Percentiles rank a stretch among this genome's conserved stretches.
Evolutionary conservation across 2,329 filamentous ascomycete species (phyloP).

Genomic region (Penicillium sumatraense): DNA sequence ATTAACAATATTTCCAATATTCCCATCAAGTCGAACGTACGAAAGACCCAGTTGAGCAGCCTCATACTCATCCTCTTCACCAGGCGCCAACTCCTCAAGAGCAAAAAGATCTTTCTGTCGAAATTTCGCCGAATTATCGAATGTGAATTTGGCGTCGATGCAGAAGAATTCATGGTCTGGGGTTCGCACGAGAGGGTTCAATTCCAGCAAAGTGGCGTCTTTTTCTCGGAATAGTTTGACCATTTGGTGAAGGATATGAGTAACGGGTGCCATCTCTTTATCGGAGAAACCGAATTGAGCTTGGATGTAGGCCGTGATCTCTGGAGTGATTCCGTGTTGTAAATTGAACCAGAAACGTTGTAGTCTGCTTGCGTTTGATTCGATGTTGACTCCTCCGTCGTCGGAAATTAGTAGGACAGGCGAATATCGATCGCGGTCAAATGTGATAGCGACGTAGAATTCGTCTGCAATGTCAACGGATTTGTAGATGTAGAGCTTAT

Average conservation of each 20-base stretch:
- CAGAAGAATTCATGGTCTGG: conserved; percentile 37
- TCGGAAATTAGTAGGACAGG: conserved; percentile 47
- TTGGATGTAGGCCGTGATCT: conserved; percentile 29
- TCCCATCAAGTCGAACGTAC: conserved; percentile 36
- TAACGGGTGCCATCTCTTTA: conserved; percentile 27
- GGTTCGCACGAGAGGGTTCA: conserved; percentile 43
- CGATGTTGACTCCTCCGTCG: conserved; percentile 37
- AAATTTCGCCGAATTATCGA: conserved; percentile 55
- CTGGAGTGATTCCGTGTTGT: conserved; percentile 27
- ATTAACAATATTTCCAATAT: conserved; percentile 41
- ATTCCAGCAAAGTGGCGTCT: conserved; percentile 54
- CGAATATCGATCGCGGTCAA: conserved; percentile 49
- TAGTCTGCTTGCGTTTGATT: conserved; percentile 31
- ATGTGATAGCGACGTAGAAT: conserved; percentile 49
- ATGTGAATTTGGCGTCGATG: conserved; percentile 48
- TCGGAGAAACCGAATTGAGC: conserved; percentile 31
- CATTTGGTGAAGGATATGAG: conserved; percentile 38
- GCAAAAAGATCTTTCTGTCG: conserved; percentile 49
- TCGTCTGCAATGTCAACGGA: conserved; percentile 32
- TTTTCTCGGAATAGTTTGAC: conserved; percentile 46
- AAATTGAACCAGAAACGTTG: conserved; percentile 34
- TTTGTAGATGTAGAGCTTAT: conserved; percentile 46
- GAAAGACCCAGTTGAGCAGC: conserved; percentile 42
- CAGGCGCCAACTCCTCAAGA: conserved; percentile 40
- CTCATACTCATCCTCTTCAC: conserved; percentile 33